These are phyloP conservation scores for Persicaria maculosa DNA, from an alignment of 148 eudicot species.

Conservation along the genomic window DNA sequence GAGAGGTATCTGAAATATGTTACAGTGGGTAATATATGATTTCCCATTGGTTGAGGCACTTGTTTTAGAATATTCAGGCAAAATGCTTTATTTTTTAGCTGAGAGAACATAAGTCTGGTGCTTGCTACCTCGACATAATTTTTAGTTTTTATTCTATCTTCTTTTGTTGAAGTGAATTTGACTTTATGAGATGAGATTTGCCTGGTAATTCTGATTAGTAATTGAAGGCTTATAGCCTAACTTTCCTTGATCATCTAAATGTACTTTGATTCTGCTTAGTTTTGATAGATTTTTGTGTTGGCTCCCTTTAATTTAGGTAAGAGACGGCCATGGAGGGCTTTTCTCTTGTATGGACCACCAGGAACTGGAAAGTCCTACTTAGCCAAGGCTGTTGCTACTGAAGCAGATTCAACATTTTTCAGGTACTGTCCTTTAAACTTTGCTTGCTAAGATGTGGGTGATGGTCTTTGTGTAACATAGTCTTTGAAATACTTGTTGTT, in stretches of 20 bases:
- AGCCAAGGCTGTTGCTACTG: slow-evolving; percentile 99
- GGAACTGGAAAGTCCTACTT: slow-evolving; percentile 98
- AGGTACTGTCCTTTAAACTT: slow-evolving; percentile 35
- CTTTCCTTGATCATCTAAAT: not conserved
- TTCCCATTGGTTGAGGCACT: not conserved
- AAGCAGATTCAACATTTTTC: slow-evolving; percentile 96
- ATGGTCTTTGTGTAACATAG: not conserved
- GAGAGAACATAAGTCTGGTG: not conserved
- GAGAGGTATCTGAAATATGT: not conserved
- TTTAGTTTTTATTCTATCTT: too few relatives aligned
- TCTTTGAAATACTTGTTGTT: not conserved
- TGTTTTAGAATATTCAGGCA: not conserved
- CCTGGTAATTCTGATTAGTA: not conserved
- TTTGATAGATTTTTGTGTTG: not conserved
- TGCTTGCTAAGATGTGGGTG: not conserved
- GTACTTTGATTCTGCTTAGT: not conserved
- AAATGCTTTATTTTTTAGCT: not conserved
- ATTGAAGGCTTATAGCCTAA: not conserved
- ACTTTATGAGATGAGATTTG: not conserved
- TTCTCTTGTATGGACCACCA: slow-evolving; percentile 96
- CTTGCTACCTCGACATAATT: too few relatives aligned
- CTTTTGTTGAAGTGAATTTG: not conserved
- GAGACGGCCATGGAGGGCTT: slow-evolving; percentile 98
- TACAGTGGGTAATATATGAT: not conserved
- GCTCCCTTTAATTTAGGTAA: slow-evolving; percentile 46